These are phyloP conservation scores for Saccharomycopsis sp. DNA, from an alignment of 805 yeast genomes.

Conservation along the genomic window DNA sequence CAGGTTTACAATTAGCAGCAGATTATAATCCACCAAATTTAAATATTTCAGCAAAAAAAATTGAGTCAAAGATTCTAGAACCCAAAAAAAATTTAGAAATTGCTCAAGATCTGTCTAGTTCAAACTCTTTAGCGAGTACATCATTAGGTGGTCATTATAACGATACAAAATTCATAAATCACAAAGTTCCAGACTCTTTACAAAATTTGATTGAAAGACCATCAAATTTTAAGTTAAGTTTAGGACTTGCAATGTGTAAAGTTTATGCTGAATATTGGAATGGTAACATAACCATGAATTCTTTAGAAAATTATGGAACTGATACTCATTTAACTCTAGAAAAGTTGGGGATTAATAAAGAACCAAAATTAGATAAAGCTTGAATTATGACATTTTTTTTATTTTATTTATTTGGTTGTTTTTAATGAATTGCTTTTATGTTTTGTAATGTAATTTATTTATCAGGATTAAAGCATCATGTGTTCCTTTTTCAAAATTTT, in stretches of 20 bases:
- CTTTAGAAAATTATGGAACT: constrained; percentile 85
- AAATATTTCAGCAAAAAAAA: background rate
- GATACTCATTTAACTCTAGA: constrained; percentile 76
- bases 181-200: constrained; percentile 23
- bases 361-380: constrained; percentile 64
- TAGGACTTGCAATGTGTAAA: constrained; percentile 87
- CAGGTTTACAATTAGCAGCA: constrained; percentile 40
- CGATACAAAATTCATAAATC: constrained; percentile 12
- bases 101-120: background rate
- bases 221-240: constrained; percentile 64
- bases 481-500: too few species aligned
- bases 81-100: too few species aligned
- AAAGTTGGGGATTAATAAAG: constrained; percentile 63
- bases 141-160: constrained; percentile 32
- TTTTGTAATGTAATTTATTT: background rate
- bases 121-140: constrained; percentile 23
- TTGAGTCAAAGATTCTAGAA: too few species aligned
- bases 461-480: too few species aligned
- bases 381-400: constrained; percentile 19
- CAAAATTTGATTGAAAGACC: constrained; percentile 61
- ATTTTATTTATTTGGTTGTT: too few species aligned
- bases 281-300: constrained; percentile 73
- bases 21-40: constrained; percentile 22
- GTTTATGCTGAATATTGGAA: constrained; percentile 97
- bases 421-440: background rate